phyloP scores from a whole-genome alignment of 805 yeast genomes.

The Wickerhamiella spandovensis region DNA sequence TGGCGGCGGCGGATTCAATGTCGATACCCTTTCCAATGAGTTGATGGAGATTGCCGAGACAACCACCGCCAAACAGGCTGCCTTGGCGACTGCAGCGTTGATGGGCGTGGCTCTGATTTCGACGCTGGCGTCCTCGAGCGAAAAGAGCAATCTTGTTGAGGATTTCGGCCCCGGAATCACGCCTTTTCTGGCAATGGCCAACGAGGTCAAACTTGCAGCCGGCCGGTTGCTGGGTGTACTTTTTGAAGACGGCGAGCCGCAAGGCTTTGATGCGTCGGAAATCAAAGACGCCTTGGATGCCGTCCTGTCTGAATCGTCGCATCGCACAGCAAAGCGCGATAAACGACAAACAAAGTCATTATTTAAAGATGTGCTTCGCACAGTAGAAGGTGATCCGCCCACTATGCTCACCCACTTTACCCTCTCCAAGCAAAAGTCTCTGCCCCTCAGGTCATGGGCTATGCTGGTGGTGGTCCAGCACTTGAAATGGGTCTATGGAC shows the following conservation, averaged over 20 bases:
- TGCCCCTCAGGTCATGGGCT: slow-evolving; percentile 24
- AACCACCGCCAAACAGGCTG: slow-evolving; percentile 11
- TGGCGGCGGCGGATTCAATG: slow-evolving; percentile 26
- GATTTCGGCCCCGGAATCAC: slow-evolving; percentile 31
- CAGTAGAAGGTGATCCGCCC: slow-evolving; percentile 1
- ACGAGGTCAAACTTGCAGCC: slow-evolving; percentile 40
- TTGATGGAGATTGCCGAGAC: slow-evolving; percentile 20
- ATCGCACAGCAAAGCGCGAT: slow-evolving; percentile 47
- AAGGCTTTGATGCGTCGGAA: slow-evolving; percentile 27
- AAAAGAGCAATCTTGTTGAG: slow-evolving; percentile 19
- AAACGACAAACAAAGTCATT: slow-evolving; percentile 32
- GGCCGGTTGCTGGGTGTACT: slow-evolving; percentile 43
- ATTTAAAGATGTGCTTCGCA: slow-evolving; percentile 6
- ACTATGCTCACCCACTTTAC: slow-evolving; percentile 17
- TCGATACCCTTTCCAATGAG: slow-evolving; percentile 17
- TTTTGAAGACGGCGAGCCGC: slow-evolving; percentile 32
- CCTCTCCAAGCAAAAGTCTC: slow-evolving; percentile 16
- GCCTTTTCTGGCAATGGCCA: slow-evolving; percentile 30
- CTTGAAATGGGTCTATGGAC: slow-evolving; percentile 26
- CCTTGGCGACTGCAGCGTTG: slow-evolving; percentile 18
- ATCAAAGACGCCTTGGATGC: slow-evolving; percentile 26
- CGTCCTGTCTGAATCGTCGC: slow-evolving; percentile 39
- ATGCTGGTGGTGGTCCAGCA: slow-evolving; percentile 23
- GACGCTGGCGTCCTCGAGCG: slow-evolving; percentile 17
- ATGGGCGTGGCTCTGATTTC: slow-evolving; percentile 21